Conservation (phyloP, 805 yeast genomes). For the Saturnispora mendoncae region DNA sequence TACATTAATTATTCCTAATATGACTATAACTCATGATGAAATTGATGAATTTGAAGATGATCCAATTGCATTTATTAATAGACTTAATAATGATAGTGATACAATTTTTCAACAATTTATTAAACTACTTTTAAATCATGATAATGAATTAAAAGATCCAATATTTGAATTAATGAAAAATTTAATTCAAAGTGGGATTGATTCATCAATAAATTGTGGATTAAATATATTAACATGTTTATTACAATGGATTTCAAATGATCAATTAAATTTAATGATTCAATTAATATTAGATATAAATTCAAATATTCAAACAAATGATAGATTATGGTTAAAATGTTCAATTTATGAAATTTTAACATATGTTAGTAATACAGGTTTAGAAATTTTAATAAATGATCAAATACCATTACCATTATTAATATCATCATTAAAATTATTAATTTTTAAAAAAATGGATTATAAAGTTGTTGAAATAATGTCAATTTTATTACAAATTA, state of each 20-base stretch:
- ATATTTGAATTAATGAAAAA: conserved; percentile 7
- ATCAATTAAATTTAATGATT: conserved; percentile 1
- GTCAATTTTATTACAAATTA: conserved; percentile 61
- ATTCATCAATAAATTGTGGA: conserved; percentile 8
- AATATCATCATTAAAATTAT: conserved; percentile 10
- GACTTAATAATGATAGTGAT: conserved; percentile 18
- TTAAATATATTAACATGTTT: conserved; percentile 8
- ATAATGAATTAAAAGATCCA: conserved; percentile 7
- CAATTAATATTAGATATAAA: conserved; percentile 1
- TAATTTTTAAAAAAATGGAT: conserved; percentile 4
- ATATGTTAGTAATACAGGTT: conserved; percentile 3
- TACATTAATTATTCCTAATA: conserved; percentile 66
- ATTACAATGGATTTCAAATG: neutral
- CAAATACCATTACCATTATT: conserved; percentile 34
- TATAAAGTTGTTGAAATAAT: conserved; percentile 36
- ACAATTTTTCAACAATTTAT: conserved; percentile 10
- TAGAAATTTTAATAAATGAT: conserved; percentile 3
- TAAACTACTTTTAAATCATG: conserved; percentile 6
- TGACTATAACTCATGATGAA: conserved; percentile 60
- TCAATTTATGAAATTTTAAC: conserved; percentile 12
- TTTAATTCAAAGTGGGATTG: conserved; percentile 4
- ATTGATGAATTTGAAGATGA: conserved; percentile 75
- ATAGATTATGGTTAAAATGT: conserved; percentile 13
- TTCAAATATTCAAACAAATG: neutral
- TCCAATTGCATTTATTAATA: conserved; percentile 80